Base-by-base conservation (phyloP, 495 filamentous ascomycete genomes). In the Cercophora sp. region DNA sequence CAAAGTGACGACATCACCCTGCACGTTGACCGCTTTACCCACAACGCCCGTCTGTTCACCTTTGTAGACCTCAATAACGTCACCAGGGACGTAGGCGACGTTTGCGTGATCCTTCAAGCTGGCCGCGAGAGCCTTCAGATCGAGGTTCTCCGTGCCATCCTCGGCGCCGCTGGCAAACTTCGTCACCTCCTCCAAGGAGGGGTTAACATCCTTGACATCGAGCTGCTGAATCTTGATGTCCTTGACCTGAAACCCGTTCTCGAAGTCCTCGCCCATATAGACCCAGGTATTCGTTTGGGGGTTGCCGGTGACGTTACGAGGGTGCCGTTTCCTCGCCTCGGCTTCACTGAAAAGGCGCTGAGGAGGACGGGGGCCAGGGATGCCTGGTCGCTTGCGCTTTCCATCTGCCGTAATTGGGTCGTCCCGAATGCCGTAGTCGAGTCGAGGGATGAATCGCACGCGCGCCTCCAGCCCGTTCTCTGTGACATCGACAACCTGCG, bases 41-140 rank as follows among this genome's bases (percentile, higher is more conserved):
- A 85, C 71, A 16, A 96, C 83, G 40, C 94, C 94, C 55, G 88
- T 87, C 65, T 99, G 94, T 70, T 99, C 94, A 51, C 94, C 94
- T 54, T 94, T 84, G 62, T 89, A 97, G 37, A 99, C 88, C 65
- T 97, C 94, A 9, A 98, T 91, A 4, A 88, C 82, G 60, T 99
- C 94, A 20, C 94, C 94, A 1, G 90, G 88, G 2, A 91, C 81
- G 58, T 95, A 99, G 4, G 86, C 82, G 22, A 89, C 85, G 51
- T 84, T 85, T 9, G 84, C 81, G 19, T 82, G 84, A 40, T 87
- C 86, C 61, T 91, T 96, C 48, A 95, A 71, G 44, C 88, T 95
- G 48, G 88, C 85, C 26, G 90, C 88, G 25, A 99, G 75, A 5
- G 92, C 89, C 56, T 86, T 85, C 36, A 99, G 79, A 72, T 99